Base-by-base conservation (phyloP, 2,329 filamentous ascomycete species). In the Didymosphaeria variabile region DNA sequence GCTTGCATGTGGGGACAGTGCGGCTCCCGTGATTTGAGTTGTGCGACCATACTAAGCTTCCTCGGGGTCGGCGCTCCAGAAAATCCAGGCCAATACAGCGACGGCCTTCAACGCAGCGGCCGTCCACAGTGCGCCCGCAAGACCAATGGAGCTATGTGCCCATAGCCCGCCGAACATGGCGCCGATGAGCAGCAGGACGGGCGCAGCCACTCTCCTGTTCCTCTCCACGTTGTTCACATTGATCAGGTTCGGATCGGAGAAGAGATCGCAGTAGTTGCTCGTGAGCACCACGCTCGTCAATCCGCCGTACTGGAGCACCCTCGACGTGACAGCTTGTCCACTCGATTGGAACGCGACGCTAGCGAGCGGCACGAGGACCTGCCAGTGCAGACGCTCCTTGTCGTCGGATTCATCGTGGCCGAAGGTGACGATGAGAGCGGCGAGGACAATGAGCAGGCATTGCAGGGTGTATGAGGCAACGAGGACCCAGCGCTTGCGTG, bases 251-350 rank as follows among this genome's bases (percentile, higher is more conserved):
- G 82, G 79, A 69, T 93, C 90, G 1, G 88, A 90, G 67, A 92
- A 92, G 21, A 94, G 72, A 74, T 94, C 92, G 72, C 91, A 93
- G 80, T 94, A 94, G 63, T 92, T 88, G 73, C 90, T 93, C 1
- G 92, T 94, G 61, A 95, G 78, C 3, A 94, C 92, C 17, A 93
- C 91, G 63, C 90, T 93, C 0, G 91, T 93, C 21, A 94, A 79
- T 2, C 88, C 87, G 60, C 88, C 88, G 72, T 89, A 90, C 69
- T 88, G 85, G 61, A 94, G 77, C 0, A 90, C 88, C 3, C 91
- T 81, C 68, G 89, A 92, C 0, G 87, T 87, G n/a, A 93, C 88
- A 1, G 91, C 91, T 74, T 94, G 91, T 0, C 91, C 92, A 57
- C 89, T 90, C 65, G 88, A 89, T 79, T 94, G 91, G 69, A 94